Conservation (phyloP, 805 yeast species). For the Jamesozyma rosinii region DNA sequence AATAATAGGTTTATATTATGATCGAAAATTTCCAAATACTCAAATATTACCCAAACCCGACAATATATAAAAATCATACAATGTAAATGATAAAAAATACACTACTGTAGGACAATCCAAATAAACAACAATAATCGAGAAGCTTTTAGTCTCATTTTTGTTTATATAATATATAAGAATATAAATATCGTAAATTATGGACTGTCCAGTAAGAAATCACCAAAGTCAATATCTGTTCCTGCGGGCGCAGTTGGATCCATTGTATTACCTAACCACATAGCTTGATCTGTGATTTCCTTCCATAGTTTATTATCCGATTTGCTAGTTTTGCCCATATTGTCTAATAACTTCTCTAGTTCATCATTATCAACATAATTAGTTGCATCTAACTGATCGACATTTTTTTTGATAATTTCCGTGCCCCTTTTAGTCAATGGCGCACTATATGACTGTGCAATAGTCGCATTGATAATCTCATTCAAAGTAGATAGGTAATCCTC, state of each 20-base stretch:
- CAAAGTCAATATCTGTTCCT: constrained; percentile 19
- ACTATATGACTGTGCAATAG: constrained; percentile 15
- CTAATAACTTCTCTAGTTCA: constrained; percentile 29
- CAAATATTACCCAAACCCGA: no score
- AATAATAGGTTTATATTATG: no score
- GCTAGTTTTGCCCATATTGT: constrained; percentile 28
- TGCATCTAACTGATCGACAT: constrained; percentile 26
- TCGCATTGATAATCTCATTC: constrained; percentile 16
- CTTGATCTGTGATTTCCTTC: constrained; percentile 71
- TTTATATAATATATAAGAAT: no score
- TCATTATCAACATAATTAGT: constrained; percentile 26
- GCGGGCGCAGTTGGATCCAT: constrained; percentile 25
- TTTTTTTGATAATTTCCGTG: constrained; percentile 20
- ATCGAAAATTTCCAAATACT: no score
- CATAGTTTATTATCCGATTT: constrained; percentile 48
- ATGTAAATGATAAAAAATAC: no score
- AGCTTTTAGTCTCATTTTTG: no score
- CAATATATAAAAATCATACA: no score
- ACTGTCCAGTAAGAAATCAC: constrained; percentile 10
- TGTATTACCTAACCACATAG: constrained; percentile 56
- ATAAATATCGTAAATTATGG: no score
- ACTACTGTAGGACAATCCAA: no score
- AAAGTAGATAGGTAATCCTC: constrained; percentile 8
- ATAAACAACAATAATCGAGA: no score
- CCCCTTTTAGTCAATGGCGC: constrained; percentile 11